Conservation (phyloP, 345 rosid species). For the Arabidopsis arenosa region DNA sequence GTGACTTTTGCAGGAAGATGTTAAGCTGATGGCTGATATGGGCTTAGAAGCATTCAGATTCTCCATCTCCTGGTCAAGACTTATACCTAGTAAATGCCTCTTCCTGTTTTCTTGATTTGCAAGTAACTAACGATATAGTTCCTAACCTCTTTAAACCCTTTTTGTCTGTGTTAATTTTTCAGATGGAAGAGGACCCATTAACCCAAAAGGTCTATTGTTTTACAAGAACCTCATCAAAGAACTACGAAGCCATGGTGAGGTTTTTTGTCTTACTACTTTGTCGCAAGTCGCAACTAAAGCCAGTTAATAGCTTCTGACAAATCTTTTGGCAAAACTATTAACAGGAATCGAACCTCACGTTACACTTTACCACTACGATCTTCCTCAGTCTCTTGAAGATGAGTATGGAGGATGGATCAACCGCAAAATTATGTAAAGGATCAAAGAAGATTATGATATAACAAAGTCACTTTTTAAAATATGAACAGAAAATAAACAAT, state of each 20-base stretch:
- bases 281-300: not conserved
- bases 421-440: constrained; percentile 59
- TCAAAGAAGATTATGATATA: not conserved
- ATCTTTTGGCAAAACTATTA: not conserved
- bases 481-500: not conserved
- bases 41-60: constrained; percentile 74
- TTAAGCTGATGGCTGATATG: constrained; percentile 66
- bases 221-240: no score
- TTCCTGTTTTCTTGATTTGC: constrained; percentile 1
- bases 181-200: constrained; percentile 74
- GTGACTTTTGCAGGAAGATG: constrained; percentile 65
- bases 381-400: constrained; percentile 74
- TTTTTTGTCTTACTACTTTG: not conserved
- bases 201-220: constrained; percentile 48
- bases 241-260: constrained; percentile 52
- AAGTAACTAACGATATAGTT: not conserved
- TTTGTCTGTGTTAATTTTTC: not conserved
- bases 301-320: not conserved
- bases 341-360: constrained; percentile 73
- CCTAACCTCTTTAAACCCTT: not conserved
- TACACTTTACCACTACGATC: constrained; percentile 62
- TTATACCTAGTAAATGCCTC: constrained; percentile 61
- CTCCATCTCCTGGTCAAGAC: constrained; percentile 89
- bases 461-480: not conserved
- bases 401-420: constrained; percentile 79